These are phyloP conservation scores for Chlamydomonas sp. DNA, from an alignment of 139 green algal species.

Conservation along the genomic window DNA sequence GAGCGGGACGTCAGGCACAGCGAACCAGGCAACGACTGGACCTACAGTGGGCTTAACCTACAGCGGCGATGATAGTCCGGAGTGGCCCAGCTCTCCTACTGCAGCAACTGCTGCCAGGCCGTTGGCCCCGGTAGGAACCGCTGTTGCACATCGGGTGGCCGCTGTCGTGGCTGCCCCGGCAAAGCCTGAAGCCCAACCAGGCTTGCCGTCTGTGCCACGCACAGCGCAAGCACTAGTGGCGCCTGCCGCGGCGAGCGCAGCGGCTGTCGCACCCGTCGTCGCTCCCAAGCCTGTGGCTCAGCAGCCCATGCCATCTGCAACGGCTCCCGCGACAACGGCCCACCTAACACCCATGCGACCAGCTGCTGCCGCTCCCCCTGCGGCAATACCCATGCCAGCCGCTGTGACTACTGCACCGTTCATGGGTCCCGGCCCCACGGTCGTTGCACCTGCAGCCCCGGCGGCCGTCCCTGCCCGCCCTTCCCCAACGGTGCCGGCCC, in stretches of 20 bases:
- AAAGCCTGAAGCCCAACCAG: neutral
- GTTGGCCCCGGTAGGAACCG: neutral
- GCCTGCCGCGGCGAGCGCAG: neutral
- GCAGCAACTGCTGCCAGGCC: neutral
- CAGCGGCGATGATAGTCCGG: conserved; percentile 6
- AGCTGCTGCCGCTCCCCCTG: neutral
- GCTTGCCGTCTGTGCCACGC: too few relatives aligned
- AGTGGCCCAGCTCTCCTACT: conserved; percentile 33
- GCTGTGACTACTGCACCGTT: too few relatives aligned
- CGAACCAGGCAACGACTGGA: neutral
- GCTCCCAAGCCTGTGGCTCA: neutral
- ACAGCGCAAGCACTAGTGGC: neutral
- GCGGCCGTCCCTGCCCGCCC: too few relatives aligned
- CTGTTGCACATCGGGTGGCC: neutral
- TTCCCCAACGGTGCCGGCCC: too few relatives aligned
- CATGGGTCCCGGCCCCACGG: too few relatives aligned
- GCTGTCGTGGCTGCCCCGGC: neutral
- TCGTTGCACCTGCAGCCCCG: too few relatives aligned
- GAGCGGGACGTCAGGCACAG: neutral
- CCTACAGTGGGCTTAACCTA: too few relatives aligned
- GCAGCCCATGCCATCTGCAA: neutral
- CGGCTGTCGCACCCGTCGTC: neutral
- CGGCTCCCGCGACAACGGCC: neutral
- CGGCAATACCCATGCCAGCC: neutral
- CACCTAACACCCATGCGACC: neutral